Evolutionary conservation across 768 basidiomycete genomes (phyloP).

Genomic region (Naganishia friedmannii): DNA sequence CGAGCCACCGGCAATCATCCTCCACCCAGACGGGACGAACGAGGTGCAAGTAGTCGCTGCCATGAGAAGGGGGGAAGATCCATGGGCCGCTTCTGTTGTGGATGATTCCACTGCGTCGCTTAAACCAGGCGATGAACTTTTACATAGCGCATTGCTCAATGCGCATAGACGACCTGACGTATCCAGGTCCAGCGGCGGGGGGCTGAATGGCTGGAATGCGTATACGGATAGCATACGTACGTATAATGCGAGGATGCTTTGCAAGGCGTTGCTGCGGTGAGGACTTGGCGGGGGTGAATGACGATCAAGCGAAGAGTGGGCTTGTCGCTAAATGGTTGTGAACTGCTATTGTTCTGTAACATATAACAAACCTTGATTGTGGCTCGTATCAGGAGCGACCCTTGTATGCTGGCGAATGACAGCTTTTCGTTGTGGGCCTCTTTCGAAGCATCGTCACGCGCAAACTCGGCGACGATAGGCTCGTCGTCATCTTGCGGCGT

Average conservation of each 20-base stretch:
- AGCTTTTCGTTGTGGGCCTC: too few species aligned
- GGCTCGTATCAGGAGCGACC: too few species aligned
- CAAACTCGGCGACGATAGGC: too few species aligned
- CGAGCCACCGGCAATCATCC: conserved; percentile 1
- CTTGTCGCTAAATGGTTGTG: too few species aligned
- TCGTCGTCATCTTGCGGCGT: too few species aligned
- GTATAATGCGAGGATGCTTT: conserved; percentile 12
- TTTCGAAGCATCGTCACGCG: too few species aligned
- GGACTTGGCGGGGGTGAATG: not conserved
- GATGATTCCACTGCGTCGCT: not conserved
- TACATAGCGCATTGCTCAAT: not conserved
- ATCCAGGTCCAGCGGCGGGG: not conserved
- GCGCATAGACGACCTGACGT: not conserved
- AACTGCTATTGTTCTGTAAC: too few species aligned
- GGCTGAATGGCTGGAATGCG: not conserved
- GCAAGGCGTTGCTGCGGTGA: conserved; percentile 6
- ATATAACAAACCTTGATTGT: too few species aligned
- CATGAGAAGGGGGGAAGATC: conserved; percentile 13
- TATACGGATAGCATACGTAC: not conserved
- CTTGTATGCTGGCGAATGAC: too few species aligned
- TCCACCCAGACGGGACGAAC: conserved; percentile 7
- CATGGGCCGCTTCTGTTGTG: not conserved
- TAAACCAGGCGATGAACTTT: not conserved
- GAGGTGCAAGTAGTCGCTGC: conserved; percentile 2
- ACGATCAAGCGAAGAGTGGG: too few species aligned